These are phyloP conservation scores for Arachnopeziza araneosa DNA, from an alignment of 2,329 filamentous ascomycete species.

Conservation along the genomic window DNA sequence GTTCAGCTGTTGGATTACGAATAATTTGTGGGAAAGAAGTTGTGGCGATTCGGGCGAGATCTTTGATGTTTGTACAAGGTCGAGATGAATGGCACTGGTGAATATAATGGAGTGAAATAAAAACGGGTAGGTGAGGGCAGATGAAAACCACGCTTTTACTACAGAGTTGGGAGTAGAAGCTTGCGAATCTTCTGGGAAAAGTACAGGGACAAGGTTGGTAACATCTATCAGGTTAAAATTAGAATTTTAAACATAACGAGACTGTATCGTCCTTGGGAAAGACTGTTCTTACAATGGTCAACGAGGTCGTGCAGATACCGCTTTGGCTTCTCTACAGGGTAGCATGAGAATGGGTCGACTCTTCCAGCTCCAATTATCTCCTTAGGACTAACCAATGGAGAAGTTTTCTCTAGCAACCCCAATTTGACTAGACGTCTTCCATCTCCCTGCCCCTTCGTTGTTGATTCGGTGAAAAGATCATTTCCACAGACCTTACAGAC, in stretches of 20 bases:
- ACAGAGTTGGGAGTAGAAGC: not conserved
- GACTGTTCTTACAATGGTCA: not conserved
- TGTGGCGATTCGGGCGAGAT: not conserved
- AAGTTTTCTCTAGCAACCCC: not conserved
- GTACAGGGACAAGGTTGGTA: not conserved
- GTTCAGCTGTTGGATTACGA: slow-evolving; percentile 1
- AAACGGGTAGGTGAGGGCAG: not conserved
- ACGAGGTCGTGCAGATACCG: not conserved
- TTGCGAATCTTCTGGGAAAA: not conserved
- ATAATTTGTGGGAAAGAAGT: not conserved
- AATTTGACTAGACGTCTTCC: not conserved
- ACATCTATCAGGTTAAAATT: not conserved
- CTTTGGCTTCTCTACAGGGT: not conserved
- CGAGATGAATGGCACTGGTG: not conserved
- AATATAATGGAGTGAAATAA: slow-evolving; percentile 1
- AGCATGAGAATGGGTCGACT: not conserved
- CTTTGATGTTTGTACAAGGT: not conserved
- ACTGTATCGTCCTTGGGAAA: not conserved
- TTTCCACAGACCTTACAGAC: not conserved
- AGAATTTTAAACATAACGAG: not conserved
- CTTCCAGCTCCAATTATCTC: not conserved
- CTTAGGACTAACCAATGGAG: not conserved
- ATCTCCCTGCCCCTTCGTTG: not conserved
- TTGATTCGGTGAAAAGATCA: not conserved
- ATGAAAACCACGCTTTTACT: not conserved